Percentiles rank a stretch among this genome's conserved stretches.
Evolutionary conservation across 192 early-diverging fungal species (phyloP).

Genomic region (Backusella luteola): DNA sequence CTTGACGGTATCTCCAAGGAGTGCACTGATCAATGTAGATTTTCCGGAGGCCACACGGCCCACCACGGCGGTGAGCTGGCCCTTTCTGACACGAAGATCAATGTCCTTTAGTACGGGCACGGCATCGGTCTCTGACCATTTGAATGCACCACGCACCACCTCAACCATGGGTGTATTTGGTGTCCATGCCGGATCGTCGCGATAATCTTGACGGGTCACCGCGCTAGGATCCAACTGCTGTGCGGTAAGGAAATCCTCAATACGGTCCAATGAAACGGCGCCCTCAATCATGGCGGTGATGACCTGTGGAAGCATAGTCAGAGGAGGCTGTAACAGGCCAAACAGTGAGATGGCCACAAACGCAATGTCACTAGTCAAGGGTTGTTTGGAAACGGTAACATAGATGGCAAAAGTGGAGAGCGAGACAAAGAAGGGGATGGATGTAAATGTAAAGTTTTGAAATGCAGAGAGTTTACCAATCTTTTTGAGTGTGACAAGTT

Average conservation of each 20-base stretch:
- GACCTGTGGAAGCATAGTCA: constrained; percentile 40
- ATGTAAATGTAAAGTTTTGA: constrained; percentile 8
- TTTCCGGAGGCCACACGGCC: constrained; percentile 87
- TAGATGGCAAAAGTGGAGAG: constrained; percentile 48
- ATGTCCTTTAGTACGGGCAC: constrained; percentile 39
- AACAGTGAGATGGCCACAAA: constrained; percentile 41
- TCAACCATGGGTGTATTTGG: constrained; percentile 31
- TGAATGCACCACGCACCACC: constrained; percentile 12
- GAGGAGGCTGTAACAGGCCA: constrained; percentile 45
- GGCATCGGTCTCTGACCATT: constrained; percentile 31
- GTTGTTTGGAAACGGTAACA: constrained; percentile 34
- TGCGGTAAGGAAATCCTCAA: constrained; percentile 48
- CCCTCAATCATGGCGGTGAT: constrained; percentile 40
- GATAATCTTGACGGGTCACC: constrained; percentile 56
- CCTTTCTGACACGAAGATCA: constrained; percentile 30
- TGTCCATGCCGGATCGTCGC: constrained; percentile 65
- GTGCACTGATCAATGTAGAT: constrained; percentile 76
- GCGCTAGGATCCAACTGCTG: constrained; percentile 64
- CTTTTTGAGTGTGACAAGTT: constrained; percentile 44
- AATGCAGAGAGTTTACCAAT: neutral
- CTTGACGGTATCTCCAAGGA: constrained; percentile 81
- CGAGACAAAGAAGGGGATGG: constrained; percentile 21
- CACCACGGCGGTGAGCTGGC: constrained; percentile 74
- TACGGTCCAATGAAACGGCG: constrained; percentile 38
- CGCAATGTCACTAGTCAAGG: constrained; percentile 34